phyloP scores from a whole-genome alignment of 345 rosid species.

The Noccaea caerulescens region DNA sequence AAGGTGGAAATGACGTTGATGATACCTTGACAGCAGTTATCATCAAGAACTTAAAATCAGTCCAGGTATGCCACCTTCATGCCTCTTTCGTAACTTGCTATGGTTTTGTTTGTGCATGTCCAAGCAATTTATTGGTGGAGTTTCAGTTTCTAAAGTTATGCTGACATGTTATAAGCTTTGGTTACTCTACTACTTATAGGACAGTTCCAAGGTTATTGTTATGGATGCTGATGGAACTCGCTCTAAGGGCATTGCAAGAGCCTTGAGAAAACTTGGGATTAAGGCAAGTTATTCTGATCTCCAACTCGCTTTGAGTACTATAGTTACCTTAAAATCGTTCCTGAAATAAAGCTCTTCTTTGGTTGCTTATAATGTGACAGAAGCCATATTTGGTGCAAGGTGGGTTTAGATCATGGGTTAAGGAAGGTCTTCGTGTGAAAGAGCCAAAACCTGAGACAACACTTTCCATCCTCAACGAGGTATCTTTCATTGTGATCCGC shows the following conservation, averaged over 20 bases:
- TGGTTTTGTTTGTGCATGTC: constrained; percentile 12
- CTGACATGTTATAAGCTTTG: constrained; percentile 46
- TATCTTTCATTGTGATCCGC: constrained; percentile 31
- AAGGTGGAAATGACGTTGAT: constrained; percentile 72
- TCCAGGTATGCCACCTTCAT: constrained; percentile 58
- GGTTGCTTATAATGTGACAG: constrained; percentile 49
- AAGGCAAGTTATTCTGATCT: constrained; percentile 52
- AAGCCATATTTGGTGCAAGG: constrained; percentile 78
- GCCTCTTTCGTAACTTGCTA: constrained; percentile 18
- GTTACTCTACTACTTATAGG: constrained; percentile 71
- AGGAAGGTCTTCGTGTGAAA: constrained; percentile 74
- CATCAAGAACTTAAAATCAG: constrained; percentile 78
- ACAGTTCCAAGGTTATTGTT: constrained; percentile 90
- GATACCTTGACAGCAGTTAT: constrained; percentile 68
- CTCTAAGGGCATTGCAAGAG: constrained; percentile 89
- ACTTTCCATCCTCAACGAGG: constrained; percentile 83
- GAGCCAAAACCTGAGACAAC: constrained; percentile 84
- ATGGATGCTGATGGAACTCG: constrained; percentile 91
- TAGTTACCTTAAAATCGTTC: not conserved
- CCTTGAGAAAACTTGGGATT: constrained; percentile 82
- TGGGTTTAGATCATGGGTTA: constrained; percentile 86
- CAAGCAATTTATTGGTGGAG: not conserved
- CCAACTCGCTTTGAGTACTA: constrained; percentile 6
- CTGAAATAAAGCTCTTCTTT: constrained; percentile 6
- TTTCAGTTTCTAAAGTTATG: constrained; percentile 3